phyloP scores from a whole-genome alignment of 495 filamentous ascomycete genomes.

The Achaetomiella virescens region DNA sequence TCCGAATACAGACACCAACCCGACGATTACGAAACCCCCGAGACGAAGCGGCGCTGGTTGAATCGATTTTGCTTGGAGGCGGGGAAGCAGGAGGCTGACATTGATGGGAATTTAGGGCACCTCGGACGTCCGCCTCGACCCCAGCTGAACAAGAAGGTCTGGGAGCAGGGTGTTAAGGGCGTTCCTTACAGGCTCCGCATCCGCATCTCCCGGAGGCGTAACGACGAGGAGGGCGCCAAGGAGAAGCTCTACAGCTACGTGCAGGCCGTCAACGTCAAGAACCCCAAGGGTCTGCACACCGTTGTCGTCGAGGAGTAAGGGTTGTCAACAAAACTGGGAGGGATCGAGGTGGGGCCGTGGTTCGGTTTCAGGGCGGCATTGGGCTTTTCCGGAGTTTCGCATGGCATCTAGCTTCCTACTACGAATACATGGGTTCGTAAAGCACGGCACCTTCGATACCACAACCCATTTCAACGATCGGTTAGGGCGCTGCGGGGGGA shows the following conservation, averaged over 20 bases:
- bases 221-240: slow-evolving; percentile 98
- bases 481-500: slow-evolving; percentile 11
- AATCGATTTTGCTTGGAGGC: background rate
- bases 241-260: slow-evolving; percentile 98
- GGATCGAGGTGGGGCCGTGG: slow-evolving; percentile 29
- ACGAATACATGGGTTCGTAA: slow-evolving; percentile 44
- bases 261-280: slow-evolving; percentile 98
- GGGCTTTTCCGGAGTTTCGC: slow-evolving; percentile 45
- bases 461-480: slow-evolving; percentile 19
- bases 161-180: slow-evolving; percentile 98
- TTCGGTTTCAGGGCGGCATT: slow-evolving; percentile 43
- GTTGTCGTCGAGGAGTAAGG: slow-evolving; percentile 60
- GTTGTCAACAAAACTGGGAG: slow-evolving; percentile 27
- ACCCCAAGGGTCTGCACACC: slow-evolving; percentile 92
- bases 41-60: background rate
- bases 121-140: slow-evolving; percentile 94
- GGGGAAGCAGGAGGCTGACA: slow-evolving; percentile 22
- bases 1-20: slow-evolving; percentile 13
- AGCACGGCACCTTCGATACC: slow-evolving; percentile 32
- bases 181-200: slow-evolving; percentile 93
- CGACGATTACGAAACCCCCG: background rate
- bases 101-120: slow-evolving; percentile 63
- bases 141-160: slow-evolving; percentile 99
- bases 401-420: slow-evolving; percentile 47
- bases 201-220: slow-evolving; percentile 98